These are phyloP conservation scores for Didymella arachidicola DNA, from an alignment of 2,329 filamentous ascomycete species.

Conservation along the genomic window DNA sequence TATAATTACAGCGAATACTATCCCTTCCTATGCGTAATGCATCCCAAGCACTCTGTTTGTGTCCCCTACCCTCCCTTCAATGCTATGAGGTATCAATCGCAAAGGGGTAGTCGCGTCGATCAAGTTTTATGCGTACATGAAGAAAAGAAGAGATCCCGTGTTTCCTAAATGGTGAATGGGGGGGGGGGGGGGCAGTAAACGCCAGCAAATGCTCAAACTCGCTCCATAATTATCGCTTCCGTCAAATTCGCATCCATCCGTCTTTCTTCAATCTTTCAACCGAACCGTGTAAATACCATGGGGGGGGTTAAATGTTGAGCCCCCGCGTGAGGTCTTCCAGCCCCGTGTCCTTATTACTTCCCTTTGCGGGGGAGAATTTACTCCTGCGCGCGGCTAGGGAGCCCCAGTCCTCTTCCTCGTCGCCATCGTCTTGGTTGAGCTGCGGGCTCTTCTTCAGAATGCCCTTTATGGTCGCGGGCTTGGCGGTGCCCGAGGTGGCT, in stretches of 20 bases:
- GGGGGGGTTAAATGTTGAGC: constrained; percentile 29
- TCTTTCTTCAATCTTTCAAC: constrained; percentile 9
- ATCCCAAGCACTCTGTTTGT: background rate
- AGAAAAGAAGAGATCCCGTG: no score
- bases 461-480: constrained; percentile 39
- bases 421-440: constrained; percentile 24
- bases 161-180: no score
- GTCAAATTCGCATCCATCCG: constrained; percentile 5
- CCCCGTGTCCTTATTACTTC: constrained; percentile 27
- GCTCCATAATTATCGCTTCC: constrained; percentile 6
- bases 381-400: constrained; percentile 43
- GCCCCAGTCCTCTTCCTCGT: constrained; percentile 48
- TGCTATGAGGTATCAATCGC: constrained; percentile 19
- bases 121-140: constrained; percentile 18
- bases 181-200: background rate
- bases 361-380: constrained; percentile 33
- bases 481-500: constrained; percentile 36
- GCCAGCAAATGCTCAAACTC: constrained; percentile 13
- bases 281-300: background rate
- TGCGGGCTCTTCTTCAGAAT: constrained; percentile 43
- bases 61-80: background rate
- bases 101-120: constrained; percentile 25
- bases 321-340: constrained; percentile 40
- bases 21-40: background rate
- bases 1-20: constrained; percentile 24